phyloP scores from a whole-genome alignment of 2,329 filamentous ascomycete genomes.

The Rutstroemia sp. region DNA sequence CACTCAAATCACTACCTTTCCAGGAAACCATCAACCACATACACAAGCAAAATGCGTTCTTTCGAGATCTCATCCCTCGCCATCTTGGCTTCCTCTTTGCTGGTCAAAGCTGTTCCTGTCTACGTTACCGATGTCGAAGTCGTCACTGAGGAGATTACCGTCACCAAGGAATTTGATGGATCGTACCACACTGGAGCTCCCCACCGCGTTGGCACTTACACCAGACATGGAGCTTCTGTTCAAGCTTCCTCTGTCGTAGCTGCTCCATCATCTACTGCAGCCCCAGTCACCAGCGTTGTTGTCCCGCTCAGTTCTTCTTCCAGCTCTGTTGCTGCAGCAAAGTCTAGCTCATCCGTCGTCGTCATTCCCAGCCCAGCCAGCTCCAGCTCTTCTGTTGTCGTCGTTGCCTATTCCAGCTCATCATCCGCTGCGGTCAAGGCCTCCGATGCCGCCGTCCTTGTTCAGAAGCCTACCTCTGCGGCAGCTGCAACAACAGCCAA shows the following conservation, averaged over 20 bases:
- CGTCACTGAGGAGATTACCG: conserved; percentile 20
- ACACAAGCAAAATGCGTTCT: conserved; percentile 19
- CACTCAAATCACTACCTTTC: not conserved
- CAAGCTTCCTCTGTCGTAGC: conserved; percentile 8
- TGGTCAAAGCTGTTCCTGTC: conserved; percentile 23
- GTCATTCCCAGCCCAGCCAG: not conserved
- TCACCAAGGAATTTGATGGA: conserved; percentile 19
- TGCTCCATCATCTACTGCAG: not conserved
- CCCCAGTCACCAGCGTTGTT: not conserved
- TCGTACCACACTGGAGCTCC: conserved; percentile 15
- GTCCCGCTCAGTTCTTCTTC: not conserved
- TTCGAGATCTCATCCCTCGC: conserved; percentile 20
- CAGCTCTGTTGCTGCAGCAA: not conserved
- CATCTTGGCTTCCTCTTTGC: conserved; percentile 26
- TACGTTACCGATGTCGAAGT: conserved; percentile 17
- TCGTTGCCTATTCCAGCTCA: not conserved
- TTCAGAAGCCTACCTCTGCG: not conserved
- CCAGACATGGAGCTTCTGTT: conserved; percentile 9
- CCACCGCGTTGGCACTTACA: conserved; percentile 16
- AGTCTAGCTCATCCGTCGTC: not conserved
- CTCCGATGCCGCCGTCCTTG: not conserved
- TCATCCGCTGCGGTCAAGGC: not conserved
- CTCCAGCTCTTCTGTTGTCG: not conserved
- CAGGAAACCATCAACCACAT: not conserved
- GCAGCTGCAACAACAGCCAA: not conserved